Percentiles rank a stretch among this genome's conserved stretches.
phyloP scores from a whole-genome alignment of 2,329 filamentous ascomycete genomes.

The Aspergillus ochraceoroseus region DNA sequence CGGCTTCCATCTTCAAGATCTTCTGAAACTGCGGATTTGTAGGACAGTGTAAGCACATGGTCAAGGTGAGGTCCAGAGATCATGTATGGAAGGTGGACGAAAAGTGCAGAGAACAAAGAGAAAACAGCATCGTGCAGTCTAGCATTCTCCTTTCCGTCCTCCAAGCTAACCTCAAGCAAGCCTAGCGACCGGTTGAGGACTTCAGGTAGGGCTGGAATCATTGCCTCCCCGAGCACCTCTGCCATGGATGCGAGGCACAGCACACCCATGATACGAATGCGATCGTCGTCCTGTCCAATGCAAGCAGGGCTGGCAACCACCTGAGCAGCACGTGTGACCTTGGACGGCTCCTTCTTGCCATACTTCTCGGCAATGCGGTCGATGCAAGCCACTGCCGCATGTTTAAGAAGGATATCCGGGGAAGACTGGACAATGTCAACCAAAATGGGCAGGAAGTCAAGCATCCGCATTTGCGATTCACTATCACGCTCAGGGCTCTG shows the following conservation, averaged over 20 bases:
- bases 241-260: constrained; percentile 84
- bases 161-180: constrained; percentile 63
- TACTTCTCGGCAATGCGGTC: constrained; percentile 93
- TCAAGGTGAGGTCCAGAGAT: constrained; percentile 70
- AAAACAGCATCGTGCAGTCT: constrained; percentile 78
- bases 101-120: constrained; percentile 70
- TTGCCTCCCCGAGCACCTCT: constrained; percentile 78
- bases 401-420: constrained; percentile 68
- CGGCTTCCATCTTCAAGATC: constrained; percentile 62
- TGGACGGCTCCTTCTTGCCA: constrained; percentile 80
- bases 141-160: constrained; percentile 50
- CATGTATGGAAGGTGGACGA: constrained; percentile 85
- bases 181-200: constrained; percentile 67
- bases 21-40: constrained; percentile 62
- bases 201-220: constrained; percentile 74
- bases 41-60: constrained; percentile 66
- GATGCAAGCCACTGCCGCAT: constrained; percentile 81
- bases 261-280: constrained; percentile 75
- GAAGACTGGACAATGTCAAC: constrained; percentile 71
- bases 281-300: constrained; percentile 66
- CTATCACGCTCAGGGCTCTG: constrained; percentile 65
- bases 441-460: constrained; percentile 74
- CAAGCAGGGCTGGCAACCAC: constrained; percentile 72
- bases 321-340: constrained; percentile 68
- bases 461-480: constrained; percentile 63